Evolutionary conservation across 2,329 filamentous ascomycete species (phyloP).

Genomic region (Alternaria infectoria): DNA sequence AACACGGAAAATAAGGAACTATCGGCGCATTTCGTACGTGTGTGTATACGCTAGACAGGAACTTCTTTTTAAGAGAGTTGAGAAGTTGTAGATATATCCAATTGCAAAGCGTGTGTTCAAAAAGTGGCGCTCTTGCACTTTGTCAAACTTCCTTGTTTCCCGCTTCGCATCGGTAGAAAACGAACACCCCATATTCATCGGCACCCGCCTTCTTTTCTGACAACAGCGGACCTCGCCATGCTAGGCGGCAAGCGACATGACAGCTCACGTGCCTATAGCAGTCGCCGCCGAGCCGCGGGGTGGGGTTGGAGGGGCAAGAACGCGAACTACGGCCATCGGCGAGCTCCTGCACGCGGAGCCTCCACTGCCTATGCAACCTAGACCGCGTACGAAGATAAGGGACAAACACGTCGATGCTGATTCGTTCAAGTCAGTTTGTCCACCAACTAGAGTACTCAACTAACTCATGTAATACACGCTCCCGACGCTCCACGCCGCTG

Average conservation of each 20-base stretch:
- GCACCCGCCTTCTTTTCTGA: no score
- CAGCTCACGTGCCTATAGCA: slow-evolving; percentile 6
- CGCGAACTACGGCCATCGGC: slow-evolving; percentile 30
- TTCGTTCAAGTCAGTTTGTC: slow-evolving; percentile 9
- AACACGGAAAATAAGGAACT: background rate
- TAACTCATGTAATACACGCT: background rate
- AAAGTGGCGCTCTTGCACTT: background rate
- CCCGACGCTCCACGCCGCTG: no score
- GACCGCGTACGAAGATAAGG: slow-evolving; percentile 22
- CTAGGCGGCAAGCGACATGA: background rate
- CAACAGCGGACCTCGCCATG: slow-evolving; percentile 6
- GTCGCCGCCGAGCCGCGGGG: background rate
- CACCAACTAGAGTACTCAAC: background rate
- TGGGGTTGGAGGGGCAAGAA: slow-evolving; percentile 17
- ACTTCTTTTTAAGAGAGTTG: background rate
- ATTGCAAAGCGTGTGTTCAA: slow-evolving; percentile 6
- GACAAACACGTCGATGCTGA: slow-evolving; percentile 15
- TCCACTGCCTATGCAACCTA: slow-evolving; percentile 3
- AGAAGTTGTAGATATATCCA: slow-evolving; percentile 17
- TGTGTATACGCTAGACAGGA: slow-evolving; percentile 4
- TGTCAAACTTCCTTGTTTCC: no score
- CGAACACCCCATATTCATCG: no score
- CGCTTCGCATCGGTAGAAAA: no score
- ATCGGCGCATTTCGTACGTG: slow-evolving; percentile 1
- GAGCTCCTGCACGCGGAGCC: slow-evolving; percentile 32